These are phyloP conservation scores for Miscanthus lutarioriparius DNA, from an alignment of 176 grass and related monocot species.

Conservation along the genomic window DNA sequence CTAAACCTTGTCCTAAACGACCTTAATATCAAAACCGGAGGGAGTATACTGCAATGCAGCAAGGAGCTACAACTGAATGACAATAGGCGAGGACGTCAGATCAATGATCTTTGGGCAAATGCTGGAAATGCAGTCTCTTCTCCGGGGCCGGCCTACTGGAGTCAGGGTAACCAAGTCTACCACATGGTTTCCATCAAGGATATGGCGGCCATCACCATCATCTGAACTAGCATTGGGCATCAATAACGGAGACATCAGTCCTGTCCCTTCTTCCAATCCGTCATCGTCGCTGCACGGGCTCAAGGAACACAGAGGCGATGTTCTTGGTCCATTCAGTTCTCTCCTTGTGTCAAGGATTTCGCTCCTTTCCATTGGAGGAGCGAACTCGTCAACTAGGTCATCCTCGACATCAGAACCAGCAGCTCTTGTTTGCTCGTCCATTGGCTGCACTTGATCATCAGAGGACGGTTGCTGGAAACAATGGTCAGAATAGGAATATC, in stretches of 20 bases:
- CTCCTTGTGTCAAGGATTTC: not conserved
- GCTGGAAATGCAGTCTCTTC: conserved; percentile 1
- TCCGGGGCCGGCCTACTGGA: conserved; percentile 26
- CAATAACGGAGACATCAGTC: not conserved
- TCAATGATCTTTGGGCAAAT: conserved; percentile 56
- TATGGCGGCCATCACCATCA: not conserved
- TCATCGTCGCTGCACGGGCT: not conserved
- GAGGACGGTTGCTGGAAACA: not conserved
- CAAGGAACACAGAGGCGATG: conserved; percentile 26
- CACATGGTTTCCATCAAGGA: conserved; percentile 35
- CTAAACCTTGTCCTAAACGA: too few species aligned
- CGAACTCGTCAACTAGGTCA: conserved; percentile 20
- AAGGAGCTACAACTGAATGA: conserved; percentile 56
- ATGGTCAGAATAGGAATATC: not conserved
- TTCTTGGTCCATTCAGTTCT: not conserved
- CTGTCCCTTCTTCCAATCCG: not conserved
- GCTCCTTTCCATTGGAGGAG: not conserved
- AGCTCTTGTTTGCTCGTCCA: not conserved
- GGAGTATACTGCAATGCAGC: conserved; percentile 5
- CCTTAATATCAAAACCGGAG: too few species aligned
- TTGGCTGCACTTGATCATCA: not conserved
- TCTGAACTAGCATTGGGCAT: not conserved
- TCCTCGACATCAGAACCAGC: not conserved
- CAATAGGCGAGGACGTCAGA: conserved; percentile 68
- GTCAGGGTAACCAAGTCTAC: conserved; percentile 72